These are phyloP conservation scores for Boletus rubropictus DNA, from an alignment of 768 basidiomycete genomes.

Conservation along the genomic window DNA sequence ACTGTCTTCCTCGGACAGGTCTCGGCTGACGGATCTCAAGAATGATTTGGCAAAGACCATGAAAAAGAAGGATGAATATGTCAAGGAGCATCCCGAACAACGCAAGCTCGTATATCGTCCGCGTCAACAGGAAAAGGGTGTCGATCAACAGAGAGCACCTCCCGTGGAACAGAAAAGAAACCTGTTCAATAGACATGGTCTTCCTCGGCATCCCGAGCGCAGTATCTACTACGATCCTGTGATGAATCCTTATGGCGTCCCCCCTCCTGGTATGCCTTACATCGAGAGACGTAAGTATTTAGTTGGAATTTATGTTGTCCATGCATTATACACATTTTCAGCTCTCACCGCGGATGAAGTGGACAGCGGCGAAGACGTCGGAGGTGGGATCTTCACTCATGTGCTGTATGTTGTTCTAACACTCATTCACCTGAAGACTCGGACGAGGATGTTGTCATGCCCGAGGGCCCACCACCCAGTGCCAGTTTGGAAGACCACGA, in stretches of 20 bases:
- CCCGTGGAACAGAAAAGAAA: constrained; percentile 49
- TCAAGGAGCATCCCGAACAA: constrained; percentile 90
- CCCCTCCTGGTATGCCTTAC: constrained; percentile 98
- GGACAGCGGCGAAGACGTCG: constrained; percentile 57
- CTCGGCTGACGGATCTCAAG: constrained; percentile 67
- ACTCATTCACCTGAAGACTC: constrained; percentile 9
- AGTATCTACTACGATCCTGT: constrained; percentile 90
- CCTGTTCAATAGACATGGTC: constrained; percentile 75
- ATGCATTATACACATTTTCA: constrained; percentile 23
- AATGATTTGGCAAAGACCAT: constrained; percentile 74
- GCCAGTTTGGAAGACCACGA: constrained; percentile 33
- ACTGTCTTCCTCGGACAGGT: constrained; percentile 46
- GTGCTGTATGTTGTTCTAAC: neutral
- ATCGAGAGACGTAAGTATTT: constrained; percentile 68
- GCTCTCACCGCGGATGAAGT: constrained; percentile 59
- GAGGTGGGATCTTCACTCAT: constrained; percentile 27
- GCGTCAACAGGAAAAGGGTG: constrained; percentile 39
- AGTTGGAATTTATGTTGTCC: neutral
- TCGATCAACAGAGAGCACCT: constrained; percentile 38
- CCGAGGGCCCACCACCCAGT: constrained; percentile 55
- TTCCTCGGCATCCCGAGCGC: constrained; percentile 85
- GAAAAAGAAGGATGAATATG: constrained; percentile 86
- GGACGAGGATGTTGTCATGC: constrained; percentile 64
- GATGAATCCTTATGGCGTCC: constrained; percentile 89
- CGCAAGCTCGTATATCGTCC: constrained; percentile 73